Percentiles rank a stretch among this genome's conserved stretches.
Evolutionary conservation across 331 rosid genomes (phyloP).

Genomic region (Dryas integrifolia): DNA sequence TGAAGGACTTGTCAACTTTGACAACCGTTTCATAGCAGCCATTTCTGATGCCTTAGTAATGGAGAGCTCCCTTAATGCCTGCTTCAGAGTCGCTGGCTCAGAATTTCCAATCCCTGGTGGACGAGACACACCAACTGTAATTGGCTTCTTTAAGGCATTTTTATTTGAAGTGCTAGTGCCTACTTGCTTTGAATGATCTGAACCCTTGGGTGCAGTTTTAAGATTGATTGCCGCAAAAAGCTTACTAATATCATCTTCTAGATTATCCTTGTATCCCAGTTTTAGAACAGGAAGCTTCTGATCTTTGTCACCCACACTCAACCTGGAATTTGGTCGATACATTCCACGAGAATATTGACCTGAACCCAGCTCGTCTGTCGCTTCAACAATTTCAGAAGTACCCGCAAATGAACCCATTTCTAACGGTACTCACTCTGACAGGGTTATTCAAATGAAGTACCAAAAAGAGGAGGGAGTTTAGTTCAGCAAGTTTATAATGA

Average conservation of each 20-base stretch:
- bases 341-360: constrained; percentile 39
- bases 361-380: constrained; percentile 50
- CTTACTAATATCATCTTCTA: constrained; percentile 70
- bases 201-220: constrained; percentile 57
- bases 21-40: constrained; percentile 87
- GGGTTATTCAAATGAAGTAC: constrained; percentile 23
- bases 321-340: constrained; percentile 37
- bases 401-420: constrained; percentile 78
- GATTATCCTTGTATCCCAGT: constrained; percentile 57
- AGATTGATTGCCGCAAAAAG: constrained; percentile 65
- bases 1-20: constrained; percentile 69
- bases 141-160: constrained; percentile 70
- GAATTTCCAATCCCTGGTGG: constrained; percentile 65
- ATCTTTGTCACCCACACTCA: constrained; percentile 30
- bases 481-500: constrained; percentile 26
- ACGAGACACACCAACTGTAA: constrained; percentile 54
- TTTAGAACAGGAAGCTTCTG: constrained; percentile 54
- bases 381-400: constrained; percentile 94
- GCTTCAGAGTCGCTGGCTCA: constrained; percentile 75
- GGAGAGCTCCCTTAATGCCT: constrained; percentile 84
- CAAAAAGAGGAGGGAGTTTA: constrained; percentile 22
- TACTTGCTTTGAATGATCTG: constrained; percentile 38
- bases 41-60: constrained; percentile 96
- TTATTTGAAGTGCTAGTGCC: constrained; percentile 55
- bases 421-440: constrained; percentile 22